Evolutionary conservation across 495 filamentous ascomycete species (phyloP), one percentile per base, ranked within the genome.

Genomic region (Penicillium riverlandense): DNA sequence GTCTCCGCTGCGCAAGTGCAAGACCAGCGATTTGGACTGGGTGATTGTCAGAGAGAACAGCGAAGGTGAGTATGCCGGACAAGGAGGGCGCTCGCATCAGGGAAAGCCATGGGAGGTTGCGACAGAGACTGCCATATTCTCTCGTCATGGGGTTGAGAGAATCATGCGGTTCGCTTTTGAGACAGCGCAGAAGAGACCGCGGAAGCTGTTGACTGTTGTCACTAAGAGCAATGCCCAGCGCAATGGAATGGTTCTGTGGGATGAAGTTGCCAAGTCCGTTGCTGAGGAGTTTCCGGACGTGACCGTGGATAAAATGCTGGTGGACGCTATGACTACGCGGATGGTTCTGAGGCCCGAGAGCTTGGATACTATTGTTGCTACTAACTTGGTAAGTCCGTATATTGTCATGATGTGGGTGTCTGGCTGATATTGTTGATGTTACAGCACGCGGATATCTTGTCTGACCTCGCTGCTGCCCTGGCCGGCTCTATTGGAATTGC

Each of bases 181-280:
- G 54, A 71, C 60, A 8, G 76, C 75, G 1, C 55, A 54, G 37
- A 61, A 59, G 39, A 56, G 75, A 12, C 71, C 64, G 2, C 61
- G 64, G 29, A 77, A 75, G 59, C 61, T 67, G 22, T 41, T 79
- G 44, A 78, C 74, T n/a, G 71, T 79, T 1, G 76, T 79, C 14
- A 77, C 74, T 10, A 80, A 80, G 65, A 75, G 70, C 40, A 80
- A 80, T 59, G 75, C 76, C 0, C 74, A 78, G 65, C 61, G 74
- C 2, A 73, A 76, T 49, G 76, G 76, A 0, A 72, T 80, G 73
- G 76, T 80, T 11, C 52, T 78, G 13, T 78, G 76, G 75, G 76
- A 80, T 56, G 66, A 74, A 48, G 64, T 78, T 10, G 74, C 74
- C 6, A 54, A 57, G 36, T 44, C 54, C 6, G 66, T 78, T 13